phyloP scores from a whole-genome alignment of 2,329 filamentous ascomycete genomes.

The Colletotrichum trifolii region DNA sequence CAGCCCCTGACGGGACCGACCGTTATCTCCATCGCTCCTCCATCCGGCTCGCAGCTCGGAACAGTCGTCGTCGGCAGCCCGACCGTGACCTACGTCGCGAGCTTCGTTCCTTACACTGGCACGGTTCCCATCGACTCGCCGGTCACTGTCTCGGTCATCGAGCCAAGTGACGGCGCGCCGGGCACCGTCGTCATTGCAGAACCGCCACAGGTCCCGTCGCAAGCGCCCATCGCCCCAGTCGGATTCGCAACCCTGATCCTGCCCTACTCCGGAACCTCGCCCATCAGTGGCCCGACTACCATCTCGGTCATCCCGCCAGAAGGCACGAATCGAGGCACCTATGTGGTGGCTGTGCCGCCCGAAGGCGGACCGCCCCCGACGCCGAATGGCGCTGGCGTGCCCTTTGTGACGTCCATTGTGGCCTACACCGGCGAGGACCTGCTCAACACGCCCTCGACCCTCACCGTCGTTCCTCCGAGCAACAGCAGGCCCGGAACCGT shows the following conservation, averaged over 20 bases:
- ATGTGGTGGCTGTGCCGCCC: constrained; percentile 14
- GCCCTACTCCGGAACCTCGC: not conserved
- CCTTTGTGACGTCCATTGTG: constrained; percentile 18
- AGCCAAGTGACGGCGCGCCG: not conserved
- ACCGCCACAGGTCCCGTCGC: not conserved
- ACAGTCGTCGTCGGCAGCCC: constrained; percentile 31
- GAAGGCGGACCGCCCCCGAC: not conserved
- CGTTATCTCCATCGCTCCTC: constrained; percentile 9
- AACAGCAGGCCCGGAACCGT: constrained; percentile 24
- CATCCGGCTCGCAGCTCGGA: constrained; percentile 26
- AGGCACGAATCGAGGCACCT: constrained; percentile 9
- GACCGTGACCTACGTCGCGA: not conserved
- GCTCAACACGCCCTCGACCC: constrained; percentile 22
- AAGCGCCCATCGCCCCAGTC: too few species aligned
- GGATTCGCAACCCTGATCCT: not conserved
- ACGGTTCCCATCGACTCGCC: not conserved
- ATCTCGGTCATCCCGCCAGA: constrained; percentile 10
- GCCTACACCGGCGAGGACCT: constrained; percentile 11
- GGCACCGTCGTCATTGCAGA: constrained; percentile 30
- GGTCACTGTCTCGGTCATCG: constrained; percentile 19
- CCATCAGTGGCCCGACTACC: not conserved
- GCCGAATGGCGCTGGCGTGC: not conserved
- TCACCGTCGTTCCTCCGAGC: constrained; percentile 24
- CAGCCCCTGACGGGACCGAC: not conserved
- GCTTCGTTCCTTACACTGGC: constrained; percentile 5